phyloP scores from a whole-genome alignment of 1,284 basidiomycete genomes.

The Boletus semigastroideus region DNA sequence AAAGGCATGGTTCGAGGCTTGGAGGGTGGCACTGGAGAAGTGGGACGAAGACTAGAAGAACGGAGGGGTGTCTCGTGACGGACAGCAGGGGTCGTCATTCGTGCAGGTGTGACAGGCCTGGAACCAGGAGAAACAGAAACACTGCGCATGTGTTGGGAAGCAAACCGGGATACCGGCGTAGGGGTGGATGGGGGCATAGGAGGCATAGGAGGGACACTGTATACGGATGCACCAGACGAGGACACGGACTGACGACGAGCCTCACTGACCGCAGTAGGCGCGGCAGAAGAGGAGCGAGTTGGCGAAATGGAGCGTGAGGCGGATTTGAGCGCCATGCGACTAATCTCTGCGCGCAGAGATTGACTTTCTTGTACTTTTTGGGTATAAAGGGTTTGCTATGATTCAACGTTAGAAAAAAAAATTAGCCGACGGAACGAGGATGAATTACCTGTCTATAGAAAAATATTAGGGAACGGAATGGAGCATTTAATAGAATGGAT shows the following conservation, averaged over 20 bases:
- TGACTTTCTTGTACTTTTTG: constrained; percentile 71
- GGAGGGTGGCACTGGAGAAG: constrained; percentile 42
- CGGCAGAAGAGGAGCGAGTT: constrained; percentile 28
- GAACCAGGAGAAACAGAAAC: constrained; percentile 43
- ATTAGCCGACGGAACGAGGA: background rate
- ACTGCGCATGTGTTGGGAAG: constrained; percentile 47
- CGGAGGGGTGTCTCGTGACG: constrained; percentile 38
- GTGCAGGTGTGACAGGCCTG: constrained; percentile 52
- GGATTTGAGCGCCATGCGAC: constrained; percentile 47
- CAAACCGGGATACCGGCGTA: constrained; percentile 44
- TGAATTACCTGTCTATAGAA: constrained; percentile 32
- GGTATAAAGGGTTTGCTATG: constrained; percentile 56
- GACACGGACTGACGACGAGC: constrained; percentile 32
- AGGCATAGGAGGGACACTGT: constrained; percentile 33
- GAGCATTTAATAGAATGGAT: constrained; percentile 15
- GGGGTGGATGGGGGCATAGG: constrained; percentile 37
- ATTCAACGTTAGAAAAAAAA: constrained; percentile 13
- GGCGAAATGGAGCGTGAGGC: constrained; percentile 37
- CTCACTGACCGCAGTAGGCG: constrained; percentile 22
- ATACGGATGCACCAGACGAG: constrained; percentile 36
- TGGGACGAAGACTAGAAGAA: constrained; percentile 34
- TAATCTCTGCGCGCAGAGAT: constrained; percentile 62
- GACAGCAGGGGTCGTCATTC: constrained; percentile 29
- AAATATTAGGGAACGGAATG: constrained; percentile 21
- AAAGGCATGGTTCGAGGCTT: constrained; percentile 46